These are phyloP conservation scores for Metroxylon sagu DNA, from an alignment of 176 grass and related monocot species.

Conservation along the genomic window DNA sequence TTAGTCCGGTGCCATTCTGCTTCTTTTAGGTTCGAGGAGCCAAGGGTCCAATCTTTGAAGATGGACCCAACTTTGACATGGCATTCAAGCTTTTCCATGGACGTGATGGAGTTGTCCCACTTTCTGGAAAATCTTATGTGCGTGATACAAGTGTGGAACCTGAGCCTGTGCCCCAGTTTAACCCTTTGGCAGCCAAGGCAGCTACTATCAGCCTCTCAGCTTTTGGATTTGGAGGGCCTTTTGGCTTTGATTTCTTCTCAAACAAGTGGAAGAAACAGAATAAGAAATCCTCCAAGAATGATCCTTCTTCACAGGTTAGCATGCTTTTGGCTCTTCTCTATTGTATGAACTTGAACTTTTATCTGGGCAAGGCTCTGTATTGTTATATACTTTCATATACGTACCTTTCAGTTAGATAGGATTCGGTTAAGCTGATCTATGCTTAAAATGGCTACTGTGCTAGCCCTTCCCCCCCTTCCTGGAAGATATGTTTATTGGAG, in stretches of 20 bases:
- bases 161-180: conserved; percentile 41
- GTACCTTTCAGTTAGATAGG: too few relatives aligned
- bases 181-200: conserved; percentile 59
- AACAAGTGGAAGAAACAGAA: conserved; percentile 54
- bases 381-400: too few relatives aligned
- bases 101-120: conserved; percentile 60
- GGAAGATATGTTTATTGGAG: too few relatives aligned
- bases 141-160: conserved; percentile 29
- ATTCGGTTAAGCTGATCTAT: too few relatives aligned
- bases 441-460: too few relatives aligned
- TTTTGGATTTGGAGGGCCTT: conserved; percentile 40
- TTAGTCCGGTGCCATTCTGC: not conserved
- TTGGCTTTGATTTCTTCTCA: conserved; percentile 63
- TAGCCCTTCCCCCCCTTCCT: too few relatives aligned
- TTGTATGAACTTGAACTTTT: too few relatives aligned
- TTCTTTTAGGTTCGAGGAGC: conserved; percentile 33
- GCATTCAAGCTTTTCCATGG: conserved; percentile 75
- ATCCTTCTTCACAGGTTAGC: conserved; percentile 33
- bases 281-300: conserved; percentile 31
- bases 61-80: conserved; percentile 57
- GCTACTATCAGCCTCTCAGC: conserved; percentile 57
- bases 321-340: too few relatives aligned
- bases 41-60: conserved; percentile 73
- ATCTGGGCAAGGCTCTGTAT: too few relatives aligned
- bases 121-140: conserved; percentile 52